Evolutionary conservation across 495 filamentous ascomycete genomes (phyloP), one percentile per base, ranked within the genome.

Genomic region (Clavariopsis aquatica): DNA sequence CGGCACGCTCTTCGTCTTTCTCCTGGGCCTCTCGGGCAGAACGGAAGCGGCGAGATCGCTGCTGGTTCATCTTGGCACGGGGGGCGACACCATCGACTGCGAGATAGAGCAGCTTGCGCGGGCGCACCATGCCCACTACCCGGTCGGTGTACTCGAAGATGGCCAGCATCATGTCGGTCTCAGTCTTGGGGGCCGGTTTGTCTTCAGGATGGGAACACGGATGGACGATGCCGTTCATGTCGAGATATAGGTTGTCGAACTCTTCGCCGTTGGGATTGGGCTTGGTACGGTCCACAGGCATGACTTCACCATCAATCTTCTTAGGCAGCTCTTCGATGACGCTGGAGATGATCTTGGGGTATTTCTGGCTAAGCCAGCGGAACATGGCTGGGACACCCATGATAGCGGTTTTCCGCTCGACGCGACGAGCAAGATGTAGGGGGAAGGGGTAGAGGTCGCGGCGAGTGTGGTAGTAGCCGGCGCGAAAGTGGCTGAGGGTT

Each of bases 171-270:
- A 99, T 99, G 77, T 97, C 94, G 75, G 94, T 90, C 80, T 99
- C 94, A 45, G 91, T 92, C 70, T 88, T 88, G 27, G 94, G 94
- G 4, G 94, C 84, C 2, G 94, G 91, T 63, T 83, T 87, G 67
- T 97, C 93, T 76, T 99, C 94, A 1, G 94, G 94, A 77, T 99
- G 94, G 5, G 93, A 96, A 79, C 94, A 99, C 1, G 95, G 95
- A 83, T 99, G 94, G 47, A 99, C 94, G 68, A 99, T 99, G 74
- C 94, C 94, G 79, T 99, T 99, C 94, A 99, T 98, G 73, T 99
- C 94, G 55, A 99, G 84, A 72, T 98, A 99, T 2, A 99, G 82
- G 72, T 98, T 99, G 76, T 99, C 93, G 71, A 93, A 90, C 74
- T 98, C 93, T 76, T 97, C 94, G 75, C 92, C 93, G 78, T 99